Evolutionary conservation across 495 filamentous ascomycete species (phyloP), one percentile per base, ranked within the genome.

Genomic region (Hyphodiscus hymeniophilus): DNA sequence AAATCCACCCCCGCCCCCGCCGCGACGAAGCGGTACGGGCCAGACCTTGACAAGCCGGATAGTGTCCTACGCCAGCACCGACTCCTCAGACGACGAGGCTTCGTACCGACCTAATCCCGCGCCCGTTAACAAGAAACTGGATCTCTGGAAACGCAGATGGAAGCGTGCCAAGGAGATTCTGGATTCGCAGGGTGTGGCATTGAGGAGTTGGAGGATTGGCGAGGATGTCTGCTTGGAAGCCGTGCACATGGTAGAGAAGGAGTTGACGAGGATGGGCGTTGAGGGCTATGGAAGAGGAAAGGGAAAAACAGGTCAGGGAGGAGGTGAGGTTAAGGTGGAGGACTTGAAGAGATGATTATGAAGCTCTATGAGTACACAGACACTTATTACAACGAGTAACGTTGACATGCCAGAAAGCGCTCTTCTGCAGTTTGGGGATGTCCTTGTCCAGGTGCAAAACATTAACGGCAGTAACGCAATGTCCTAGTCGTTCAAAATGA

Each of bases 201-300:
- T 99, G 48, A 78, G 84, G 48, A 90, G 77, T 48, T 98, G 92
- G 92, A 74, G 88, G 35, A 77, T 78, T 4, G 92, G 92, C 1
- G 72, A 70, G n/a, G 92, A 97, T 73, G 84, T 86, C 16, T 63
- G 71, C 33, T 52, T 55, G 5, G 73, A 76, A 54, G 72, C 73
- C 7, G 62, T 68, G 45, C 71, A 71, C 18, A 65, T 76, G 39
- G 69, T 76, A 12, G 61, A 56, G 49, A 65, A 62, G 52, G 71
- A 61, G 12, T 16, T 70, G 55, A 61, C 56, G 50, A 59, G 62
- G 48, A 65, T 67, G 63, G 51, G 52, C 3, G 47, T 61, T 12
- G 57, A 60, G 31, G 53, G 57, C 2, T 60, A 56, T 47, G 42
- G 42, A 6, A 38, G 45, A 42, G 45, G 48, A 16, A 57, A 52